phyloP scores from a whole-genome alignment of 495 filamentous ascomycete genomes.

The Aspergillus leporis region DNA sequence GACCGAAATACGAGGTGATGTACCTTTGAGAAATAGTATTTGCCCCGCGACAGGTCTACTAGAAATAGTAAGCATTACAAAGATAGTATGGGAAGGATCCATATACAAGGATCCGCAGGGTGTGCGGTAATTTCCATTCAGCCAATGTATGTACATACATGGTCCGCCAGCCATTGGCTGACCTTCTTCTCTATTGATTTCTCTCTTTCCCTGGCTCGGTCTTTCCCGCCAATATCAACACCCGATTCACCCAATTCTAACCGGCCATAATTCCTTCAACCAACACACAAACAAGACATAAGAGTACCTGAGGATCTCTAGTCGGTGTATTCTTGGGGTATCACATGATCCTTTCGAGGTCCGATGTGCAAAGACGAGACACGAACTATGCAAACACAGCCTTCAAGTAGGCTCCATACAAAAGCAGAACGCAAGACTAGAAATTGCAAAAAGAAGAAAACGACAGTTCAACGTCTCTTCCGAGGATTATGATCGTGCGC shows the following conservation, averaged over 20 bases:
- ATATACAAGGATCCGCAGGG: too few species aligned
- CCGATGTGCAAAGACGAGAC: neutral
- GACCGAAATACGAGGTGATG: too few species aligned
- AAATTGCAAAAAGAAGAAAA: constrained; percentile 8
- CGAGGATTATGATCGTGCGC: constrained; percentile 28
- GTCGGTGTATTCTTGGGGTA: constrained; percentile 3
- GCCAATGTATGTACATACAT: neutral
- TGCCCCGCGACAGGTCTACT: too few species aligned
- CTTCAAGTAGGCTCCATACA: neutral
- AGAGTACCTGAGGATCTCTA: neutral
- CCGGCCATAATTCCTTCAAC: neutral
- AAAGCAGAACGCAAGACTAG: constrained; percentile 1
- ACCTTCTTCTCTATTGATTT: neutral
- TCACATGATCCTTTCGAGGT: constrained; percentile 2
- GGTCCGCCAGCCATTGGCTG: neutral
- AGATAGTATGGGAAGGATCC: too few species aligned
- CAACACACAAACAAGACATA: neutral
- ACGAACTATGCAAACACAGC: constrained; percentile 1
- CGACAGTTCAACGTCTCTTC: constrained; percentile 29
- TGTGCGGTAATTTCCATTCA: too few species aligned
- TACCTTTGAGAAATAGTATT: too few species aligned
- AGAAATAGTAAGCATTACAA: too few species aligned
- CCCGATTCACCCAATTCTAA: neutral
- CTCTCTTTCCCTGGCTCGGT: neutral
- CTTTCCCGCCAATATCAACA: neutral